Base-by-base conservation (phyloP, 495 filamentous ascomycete genomes). In the Penicillium manginii region DNA sequence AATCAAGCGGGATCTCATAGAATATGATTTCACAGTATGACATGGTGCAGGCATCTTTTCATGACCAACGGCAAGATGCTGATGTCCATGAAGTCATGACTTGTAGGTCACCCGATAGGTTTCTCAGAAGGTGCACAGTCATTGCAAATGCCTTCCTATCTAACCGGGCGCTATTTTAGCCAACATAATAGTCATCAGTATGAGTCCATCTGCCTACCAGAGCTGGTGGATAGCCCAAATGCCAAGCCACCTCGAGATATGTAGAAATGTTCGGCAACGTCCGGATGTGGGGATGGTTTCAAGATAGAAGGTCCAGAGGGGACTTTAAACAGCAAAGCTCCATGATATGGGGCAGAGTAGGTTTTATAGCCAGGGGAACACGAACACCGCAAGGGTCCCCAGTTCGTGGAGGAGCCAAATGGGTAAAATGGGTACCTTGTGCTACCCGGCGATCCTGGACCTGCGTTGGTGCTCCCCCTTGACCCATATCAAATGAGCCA, bases 361-460 rank as follows among this genome's bases (percentile, higher is more conserved):
- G 15, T 54, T 63, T 51, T 67, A 61, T 54, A 64, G 26, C 29
- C 17, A n/a, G 2, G 15, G 49, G 39, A 32, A 48, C 57, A 43
- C 50, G 17, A 59, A 35, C 14, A 46, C 33, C 52, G 59, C 64
- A 59, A 60, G 64, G 67, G 67, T 70, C 64, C 67, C 57, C 67
- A 60, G 54, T 51, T 15, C 46, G 31, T 12, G 48, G 52, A 42
- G 50, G 35, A 39, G 43, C 51, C 26, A 29, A 29, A 39, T 57
- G 65, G 65, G 64, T 63, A 70, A 29, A 29, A 39, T 57, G 65
- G 65, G 64, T 63, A 70, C 67, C 67, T 70, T 70, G 67, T 65
- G 64, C 59, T 65, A 70, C 66, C 23, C 21, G 52, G 26, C 52
- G 49, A 52, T 11, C 49, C 22, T 55, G 59, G 50, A 59, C 54